phyloP scores from a whole-genome alignment of 2,329 filamentous ascomycete species.

The Fusarium sacchari region DNA sequence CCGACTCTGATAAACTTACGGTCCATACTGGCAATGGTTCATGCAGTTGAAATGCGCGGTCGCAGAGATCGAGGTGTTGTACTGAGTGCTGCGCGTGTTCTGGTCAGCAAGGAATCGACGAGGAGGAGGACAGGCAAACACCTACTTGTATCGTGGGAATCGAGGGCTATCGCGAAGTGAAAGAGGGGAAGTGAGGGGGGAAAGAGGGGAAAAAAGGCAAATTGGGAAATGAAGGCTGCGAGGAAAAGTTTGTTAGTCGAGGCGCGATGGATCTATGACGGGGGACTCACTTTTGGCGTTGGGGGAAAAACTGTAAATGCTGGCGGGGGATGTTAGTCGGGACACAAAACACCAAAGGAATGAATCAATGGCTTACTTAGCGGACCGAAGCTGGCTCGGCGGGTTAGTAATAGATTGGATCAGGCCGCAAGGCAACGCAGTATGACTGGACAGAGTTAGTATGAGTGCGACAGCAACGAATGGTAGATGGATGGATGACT shows the following conservation, averaged over 20 bases:
- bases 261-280: background rate
- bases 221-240: background rate
- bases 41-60: background rate
- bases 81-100: background rate
- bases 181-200: background rate
- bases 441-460: background rate
- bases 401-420: background rate
- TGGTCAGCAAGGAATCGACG: background rate
- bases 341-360: background rate
- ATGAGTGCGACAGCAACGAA: background rate
- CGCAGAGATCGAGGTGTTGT: accelerated
- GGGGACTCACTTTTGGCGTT: background rate
- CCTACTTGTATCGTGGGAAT: background rate
- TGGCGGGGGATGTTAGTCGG: background rate
- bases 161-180: background rate
- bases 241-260: background rate
- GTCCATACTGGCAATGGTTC: accelerated
- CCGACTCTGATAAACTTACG: accelerated
- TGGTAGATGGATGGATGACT: background rate
- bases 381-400: background rate
- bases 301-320: background rate
- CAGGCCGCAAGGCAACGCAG: background rate
- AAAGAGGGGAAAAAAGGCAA: background rate
- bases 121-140: accelerated
- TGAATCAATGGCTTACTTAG: background rate